These are phyloP conservation scores for Xeromyces bisporus DNA, from an alignment of 495 filamentous ascomycete genomes.

Conservation along the genomic window DNA sequence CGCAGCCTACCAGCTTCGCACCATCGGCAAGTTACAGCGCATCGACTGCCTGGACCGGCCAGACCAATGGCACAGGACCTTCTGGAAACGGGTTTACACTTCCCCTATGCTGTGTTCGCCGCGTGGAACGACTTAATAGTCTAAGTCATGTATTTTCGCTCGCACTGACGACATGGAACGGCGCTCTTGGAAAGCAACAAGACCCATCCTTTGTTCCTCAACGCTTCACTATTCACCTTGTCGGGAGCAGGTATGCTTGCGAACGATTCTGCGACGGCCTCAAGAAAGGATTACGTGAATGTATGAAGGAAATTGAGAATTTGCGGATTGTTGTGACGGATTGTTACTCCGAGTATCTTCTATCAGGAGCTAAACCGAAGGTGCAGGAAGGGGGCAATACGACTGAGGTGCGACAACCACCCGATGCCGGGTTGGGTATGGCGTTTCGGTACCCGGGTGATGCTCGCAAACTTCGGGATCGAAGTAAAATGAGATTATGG, in stretches of 20 bases:
- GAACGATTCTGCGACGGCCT: conserved; percentile 92
- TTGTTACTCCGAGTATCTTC: conserved; percentile 87
- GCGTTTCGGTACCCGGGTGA: conserved; percentile 91
- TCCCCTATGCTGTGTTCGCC: conserved; percentile 77
- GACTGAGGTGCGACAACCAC: conserved; percentile 43
- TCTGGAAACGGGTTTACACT: conserved; percentile 92
- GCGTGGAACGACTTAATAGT: conserved; percentile 83
- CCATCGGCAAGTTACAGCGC: conserved; percentile 56
- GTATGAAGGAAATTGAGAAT: conserved; percentile 70
- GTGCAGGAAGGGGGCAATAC: conserved; percentile 16
- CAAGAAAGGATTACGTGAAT: conserved; percentile 72
- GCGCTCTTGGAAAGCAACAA: conserved; percentile 36
- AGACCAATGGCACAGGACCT: conserved; percentile 81
- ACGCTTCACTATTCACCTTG: conserved; percentile 76
- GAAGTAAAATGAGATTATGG: conserved; percentile 96
- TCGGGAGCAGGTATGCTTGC: conserved; percentile 71
- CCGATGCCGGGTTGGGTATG: conserved; percentile 86
- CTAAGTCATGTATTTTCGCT: conserved; percentile 84
- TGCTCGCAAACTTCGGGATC: conserved; percentile 82
- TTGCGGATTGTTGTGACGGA: conserved; percentile 59
- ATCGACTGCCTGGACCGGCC: conserved; percentile 66
- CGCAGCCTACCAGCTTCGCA: conserved; percentile 73
- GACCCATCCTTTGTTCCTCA: conserved; percentile 44
- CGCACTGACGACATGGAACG: conserved; percentile 93
- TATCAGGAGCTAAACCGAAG: conserved; percentile 33